Base-by-base conservation (phyloP, 73 alveolate species). In the Symbiodinium natans region DNA sequence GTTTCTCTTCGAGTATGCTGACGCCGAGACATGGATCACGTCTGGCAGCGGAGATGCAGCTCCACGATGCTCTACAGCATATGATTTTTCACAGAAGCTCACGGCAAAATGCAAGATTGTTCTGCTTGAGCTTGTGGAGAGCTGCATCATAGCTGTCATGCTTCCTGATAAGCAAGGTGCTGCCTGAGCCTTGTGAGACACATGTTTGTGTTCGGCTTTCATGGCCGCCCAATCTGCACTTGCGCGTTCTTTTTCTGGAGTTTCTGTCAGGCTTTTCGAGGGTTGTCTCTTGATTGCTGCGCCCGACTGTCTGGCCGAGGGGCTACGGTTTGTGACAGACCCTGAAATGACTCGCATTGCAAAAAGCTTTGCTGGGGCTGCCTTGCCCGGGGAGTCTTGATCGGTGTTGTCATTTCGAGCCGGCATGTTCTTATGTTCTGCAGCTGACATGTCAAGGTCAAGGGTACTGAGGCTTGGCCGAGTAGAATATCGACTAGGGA, bases 151-250 rank as follows among this genome's bases (percentile, higher is more conserved):
- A 36, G 38, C 19, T 29, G 80, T 63, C 80, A 63, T 63, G 80
- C 80, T 63, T 63, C 80, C 80, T 63, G 80, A 63, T 63, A 63
- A 63, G 27, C 80, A 63, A 63, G 80, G 80, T 63, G 80, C 80
- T 63, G 80, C 80, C 80, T 63, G 33, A 63, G 80, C 80, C 80
- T 63, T 63, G 80, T 63, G 80, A 63, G 80, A 63, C 80, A 63
- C 80, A 63, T 63, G 80, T 63, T 63, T 63, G 80, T 63, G 80
- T 63, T 63, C 80, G 80, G 80, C 80, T 23, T 63, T 63, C 80
- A 63, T 29, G 80, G 80, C 80, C 80, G 80, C 80, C 71, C 71
- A 21, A 19, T 17, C 36, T 27, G 36, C 36, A 29, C 80, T 27
- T 29, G 33, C 36, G 80, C 33, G 80, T 29, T 27, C 21, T 63